Base-by-base conservation (phyloP, 202 grass and related monocot species). In the Elaeis oleifera region DNA sequence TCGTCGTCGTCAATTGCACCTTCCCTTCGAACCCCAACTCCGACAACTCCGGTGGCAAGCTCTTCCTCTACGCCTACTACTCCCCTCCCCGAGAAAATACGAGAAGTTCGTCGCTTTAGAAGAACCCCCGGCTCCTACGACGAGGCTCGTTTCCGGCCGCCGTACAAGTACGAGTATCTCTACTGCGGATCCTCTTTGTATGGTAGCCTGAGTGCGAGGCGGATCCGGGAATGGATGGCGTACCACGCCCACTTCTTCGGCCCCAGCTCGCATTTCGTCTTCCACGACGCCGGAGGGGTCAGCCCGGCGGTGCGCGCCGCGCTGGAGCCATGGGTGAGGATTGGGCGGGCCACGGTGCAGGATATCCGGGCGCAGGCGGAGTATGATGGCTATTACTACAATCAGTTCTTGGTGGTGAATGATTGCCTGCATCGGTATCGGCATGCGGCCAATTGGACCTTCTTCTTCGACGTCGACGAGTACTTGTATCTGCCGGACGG, bases 141-240 rank as follows among this genome's bases (percentile, higher is more conserved):
- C 59, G 85, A 83, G 17, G 28, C 80, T 23, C 82, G 78, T 19
- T 95, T 79, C 58, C 65, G 56, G 1, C 82, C 71, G 0, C 85
- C 90, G 0, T 95, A 83, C 77, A 79, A 76, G 53, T 95, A 84
- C 60, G 82, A 95, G 64, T 89, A 95, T 78, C 67, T 95, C 31
- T 95, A 90, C 77, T 95, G 82, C 78, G 90, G 90, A 53, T 95
- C 90, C 22, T 90, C 90, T 21, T 76, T 95, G 44, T 95, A 90
- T 59, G 90, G 90, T 13, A 73, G 84, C 23, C 55, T 95, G 59
- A 95, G 83, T 71, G 74, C 85, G 16, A 68, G 73, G 18, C 81
- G 85, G 6, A 69, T 90, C 63, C 64, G 80, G 9, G 90, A 95
- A 73, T 95, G 90, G 90, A 77, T 95, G 22, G 85, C 90, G 27